Base-by-base conservation (phyloP, 192 early-diverging fungal genomes). In the Podila clonocystis region DNA sequence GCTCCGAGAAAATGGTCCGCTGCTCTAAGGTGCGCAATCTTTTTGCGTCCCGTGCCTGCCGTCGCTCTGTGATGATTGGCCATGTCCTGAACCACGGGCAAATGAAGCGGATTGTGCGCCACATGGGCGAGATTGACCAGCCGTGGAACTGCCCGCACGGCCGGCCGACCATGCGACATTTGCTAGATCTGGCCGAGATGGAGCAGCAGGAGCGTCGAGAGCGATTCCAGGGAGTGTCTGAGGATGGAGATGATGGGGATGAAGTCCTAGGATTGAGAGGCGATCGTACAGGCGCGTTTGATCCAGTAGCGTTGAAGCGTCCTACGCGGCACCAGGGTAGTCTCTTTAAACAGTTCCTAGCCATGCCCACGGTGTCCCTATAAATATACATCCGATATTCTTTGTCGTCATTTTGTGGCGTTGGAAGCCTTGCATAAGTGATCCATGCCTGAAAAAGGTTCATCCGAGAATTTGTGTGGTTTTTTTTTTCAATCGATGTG, bases 81-180 rank as follows among this genome's bases (percentile, higher is more conserved):
- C 89, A 93, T 69, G 78, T 91, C 41, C 75, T 99, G 68, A 89
- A 89, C 12, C 68, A 78, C 49, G 64, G 73, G 6, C 86, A 94
- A 65, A 98, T 98, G 96, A 75, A 69, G 29, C 87, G 89, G 73
- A 95, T 99, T 70, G 89, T 98, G 3, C 64, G 68, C 20, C 87
- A 96, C 74, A 90, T 99, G 88, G 90, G 92, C 36, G 86, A 88
- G 26, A 93, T 98, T 82, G 89, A 96, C 45, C 96, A 97, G 70
- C 98, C 98, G 13, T 99, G 98, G 95, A 98, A 99, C 76, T 98
- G 97, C 72, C 98, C 98, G 22, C 98, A 99, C 74, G 98, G 98
- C 3, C 77, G 98, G 6, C 98, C 98, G 0, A 97, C 97, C 1
- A 95, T 98, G 90, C 87, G 98, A 58, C 95, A 97, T 77, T 72